Base-by-base conservation (phyloP, 2,329 filamentous ascomycete genomes). In the Colletotrichum phormii region DNA sequence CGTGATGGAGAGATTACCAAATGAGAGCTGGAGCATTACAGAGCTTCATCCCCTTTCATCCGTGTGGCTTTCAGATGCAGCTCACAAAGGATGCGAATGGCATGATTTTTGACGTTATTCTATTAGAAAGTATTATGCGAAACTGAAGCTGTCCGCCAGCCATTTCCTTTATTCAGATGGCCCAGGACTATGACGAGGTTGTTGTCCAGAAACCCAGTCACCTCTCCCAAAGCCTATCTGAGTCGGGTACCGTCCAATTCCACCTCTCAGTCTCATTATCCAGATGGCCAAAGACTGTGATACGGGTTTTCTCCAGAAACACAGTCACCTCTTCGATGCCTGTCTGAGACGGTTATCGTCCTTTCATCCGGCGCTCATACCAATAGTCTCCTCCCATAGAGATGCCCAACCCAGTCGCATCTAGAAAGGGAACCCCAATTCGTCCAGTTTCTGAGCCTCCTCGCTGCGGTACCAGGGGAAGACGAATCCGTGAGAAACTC, bases 21-120 rank as follows among this genome's bases (percentile, higher is more conserved):
- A 71, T 71, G 55, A 54, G 67, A 63, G 58, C 35, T 42, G 24
- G n/a, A 54, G 64, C 70, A 72, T 72, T 70, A 65, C 60, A 18
- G 66, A 70, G 46, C 33, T 59, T 13, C n/a, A 18, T 49, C 24
- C 13, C 31, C 49, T 11, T 49, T n/a, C 24, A 49, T 26, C 35
- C 26, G 24, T 24, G 8, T 15, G 26, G 24, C 24, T 51, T 13
- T n/a, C 9, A 29, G 5, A 24, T n/a, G 8, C 42, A 9, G 42
- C n/a, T 24, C 8, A 18, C 33, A 3, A 31, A 71, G 46, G 42
- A 46, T 35, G 42, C 24, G 11, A 42, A 53, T 55, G 42, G n/a
- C 54, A 53, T 54, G 9, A 54, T 35, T 31, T 55, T 22, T 31
- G 24, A 51, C 4, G 22, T 31, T 26, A 4, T n/a, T 13, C 6